These are phyloP conservation scores for Neoboletus subvelutipes DNA, from an alignment of 768 basidiomycete species.

Conservation along the genomic window DNA sequence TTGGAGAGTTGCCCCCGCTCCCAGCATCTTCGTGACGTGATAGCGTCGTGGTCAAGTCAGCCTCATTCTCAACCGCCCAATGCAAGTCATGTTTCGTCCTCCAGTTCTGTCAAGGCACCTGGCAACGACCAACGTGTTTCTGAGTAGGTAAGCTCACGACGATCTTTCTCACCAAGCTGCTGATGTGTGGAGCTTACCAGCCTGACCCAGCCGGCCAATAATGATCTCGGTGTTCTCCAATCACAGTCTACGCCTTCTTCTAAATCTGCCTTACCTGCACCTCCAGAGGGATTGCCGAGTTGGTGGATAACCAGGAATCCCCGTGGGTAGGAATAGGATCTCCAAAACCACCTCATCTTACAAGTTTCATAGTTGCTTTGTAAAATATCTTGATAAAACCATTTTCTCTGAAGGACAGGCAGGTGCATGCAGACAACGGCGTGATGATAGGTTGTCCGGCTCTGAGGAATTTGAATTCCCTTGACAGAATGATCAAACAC, in stretches of 20 bases:
- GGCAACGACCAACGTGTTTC: neutral
- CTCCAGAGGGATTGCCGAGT: neutral
- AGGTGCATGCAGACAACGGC: neutral
- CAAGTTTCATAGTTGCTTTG: neutral
- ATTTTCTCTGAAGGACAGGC: neutral
- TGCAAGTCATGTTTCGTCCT: neutral
- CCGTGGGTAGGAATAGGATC: neutral
- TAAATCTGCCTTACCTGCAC: too few species aligned
- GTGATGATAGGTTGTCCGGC: neutral
- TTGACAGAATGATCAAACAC: too few species aligned
- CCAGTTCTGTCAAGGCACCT: neutral
- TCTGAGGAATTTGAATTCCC: too few species aligned
- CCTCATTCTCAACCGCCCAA: neutral
- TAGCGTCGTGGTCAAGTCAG: neutral
- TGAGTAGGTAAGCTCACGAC: neutral
- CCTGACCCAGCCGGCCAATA: neutral
- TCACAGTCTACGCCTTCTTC: neutral
- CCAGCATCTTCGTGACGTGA: neutral
- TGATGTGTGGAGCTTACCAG: neutral
- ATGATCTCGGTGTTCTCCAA: neutral
- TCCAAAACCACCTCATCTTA: neutral
- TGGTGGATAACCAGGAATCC: neutral
- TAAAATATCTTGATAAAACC: neutral
- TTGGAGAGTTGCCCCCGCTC: neutral
- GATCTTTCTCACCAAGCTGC: neutral